Base-by-base conservation (phyloP, 371 early-diverging fungal genomes). In the Mucor circinelloides region DNA sequence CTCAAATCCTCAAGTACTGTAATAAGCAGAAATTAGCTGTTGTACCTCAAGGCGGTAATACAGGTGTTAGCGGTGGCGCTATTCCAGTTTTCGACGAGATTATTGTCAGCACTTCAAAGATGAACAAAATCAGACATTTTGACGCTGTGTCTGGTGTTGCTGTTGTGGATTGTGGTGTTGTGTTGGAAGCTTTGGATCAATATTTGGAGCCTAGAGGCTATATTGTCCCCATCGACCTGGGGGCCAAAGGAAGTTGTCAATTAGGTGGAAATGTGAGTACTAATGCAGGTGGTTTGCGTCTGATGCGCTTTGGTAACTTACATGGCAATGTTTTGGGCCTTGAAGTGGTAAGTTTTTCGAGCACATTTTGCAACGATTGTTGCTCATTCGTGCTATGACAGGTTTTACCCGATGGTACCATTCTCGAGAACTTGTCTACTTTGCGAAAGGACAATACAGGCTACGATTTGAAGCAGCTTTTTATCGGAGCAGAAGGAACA, bases 261-360 rank as follows among this genome's bases (percentile, higher is more conserved):
- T 93, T 98, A 60, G 99, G 99, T 50, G 98, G 98, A 17, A 98
- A 98, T 70, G 91, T 98, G 2, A 89, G 96, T 8, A 96, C 98
- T 3, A 98, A 98, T 74, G 99, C 99, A 0, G 98, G 98, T 25
- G 98, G 98, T 1, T 83, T 98, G 55, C 83, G 97, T 21, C 83
- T 94, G 32, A 82, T 98, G 74, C 87, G 95, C 10, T 98, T 95
- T 77, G 98, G 98, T 38, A 89, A 90, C 13, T 79, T 98, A 25
- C 97, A 96, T 70, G 96, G 97, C 19, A 91, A 89, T 28, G 95
- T 96, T 3, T 82, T 98, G 54, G 94, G 94, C 4, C 75, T 93
- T 44, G 93, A 95, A 82, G 92, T 83, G 77, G 95, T 69, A 69
- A 55, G 19, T 55, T 3, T 13, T 30, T 55, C 1, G 9, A 10